These are phyloP conservation scores for Xenosphaeropsis pyriputrescens DNA, from an alignment of 2,329 filamentous ascomycete species.

Conservation along the genomic window DNA sequence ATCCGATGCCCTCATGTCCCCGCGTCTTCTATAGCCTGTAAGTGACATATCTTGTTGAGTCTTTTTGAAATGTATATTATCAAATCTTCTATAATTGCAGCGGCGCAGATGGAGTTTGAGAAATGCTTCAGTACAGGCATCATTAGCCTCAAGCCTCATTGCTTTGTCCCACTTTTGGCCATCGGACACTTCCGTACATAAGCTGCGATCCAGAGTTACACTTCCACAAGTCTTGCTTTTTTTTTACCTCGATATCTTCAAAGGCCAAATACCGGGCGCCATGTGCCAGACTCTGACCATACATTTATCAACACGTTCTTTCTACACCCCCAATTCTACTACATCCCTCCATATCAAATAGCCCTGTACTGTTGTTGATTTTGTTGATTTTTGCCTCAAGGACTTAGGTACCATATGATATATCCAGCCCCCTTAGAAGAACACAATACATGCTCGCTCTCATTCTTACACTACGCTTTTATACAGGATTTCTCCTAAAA, in stretches of 20 bases:
- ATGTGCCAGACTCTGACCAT: too few relatives aligned
- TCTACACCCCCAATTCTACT: too few relatives aligned
- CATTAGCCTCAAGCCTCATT: neutral
- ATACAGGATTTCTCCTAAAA: conserved; percentile 8
- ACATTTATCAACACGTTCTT: too few relatives aligned
- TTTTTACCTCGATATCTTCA: too few relatives aligned
- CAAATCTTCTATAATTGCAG: neutral
- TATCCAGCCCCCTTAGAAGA: neutral
- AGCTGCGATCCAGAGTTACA: neutral
- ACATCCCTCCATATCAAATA: neutral
- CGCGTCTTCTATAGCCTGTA: neutral
- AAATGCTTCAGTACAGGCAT: neutral
- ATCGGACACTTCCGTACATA: neutral
- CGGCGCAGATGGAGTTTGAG: neutral
- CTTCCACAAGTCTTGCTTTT: too few relatives aligned
- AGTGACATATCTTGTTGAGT: neutral
- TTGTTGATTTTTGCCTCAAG: neutral
- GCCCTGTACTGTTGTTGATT: neutral
- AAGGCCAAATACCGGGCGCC: too few relatives aligned
- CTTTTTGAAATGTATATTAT: too few relatives aligned
- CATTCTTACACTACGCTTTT: conserved; percentile 11
- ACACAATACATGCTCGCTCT: conserved; percentile 5
- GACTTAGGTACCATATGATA: too few relatives aligned
- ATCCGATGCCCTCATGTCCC: too few relatives aligned
- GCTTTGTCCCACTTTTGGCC: neutral